These are phyloP conservation scores for Arachis monticola DNA, from an alignment of 331 rosid genomes.

Conservation along the genomic window DNA sequence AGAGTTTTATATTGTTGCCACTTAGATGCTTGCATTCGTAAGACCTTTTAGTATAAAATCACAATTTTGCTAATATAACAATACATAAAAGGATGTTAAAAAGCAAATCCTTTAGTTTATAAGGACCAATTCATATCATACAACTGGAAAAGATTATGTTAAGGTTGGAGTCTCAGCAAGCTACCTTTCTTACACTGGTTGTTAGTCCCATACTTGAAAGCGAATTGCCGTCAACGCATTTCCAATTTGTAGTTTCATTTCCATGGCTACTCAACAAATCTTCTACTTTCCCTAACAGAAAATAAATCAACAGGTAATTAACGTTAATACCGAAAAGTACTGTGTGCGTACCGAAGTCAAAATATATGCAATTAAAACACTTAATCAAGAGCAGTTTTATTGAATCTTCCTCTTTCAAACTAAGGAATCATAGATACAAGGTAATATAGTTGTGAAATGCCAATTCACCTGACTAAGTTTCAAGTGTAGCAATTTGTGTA, in stretches of 20 bases:
- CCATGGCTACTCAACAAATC: constrained; percentile 47
- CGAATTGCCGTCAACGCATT: constrained; percentile 63
- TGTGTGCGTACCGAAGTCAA: not conserved
- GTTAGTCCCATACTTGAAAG: constrained; percentile 85
- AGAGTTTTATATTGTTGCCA: too few species aligned
- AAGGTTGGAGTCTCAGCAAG: not conserved
- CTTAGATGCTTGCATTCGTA: too few species aligned
- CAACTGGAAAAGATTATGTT: constrained; percentile 8
- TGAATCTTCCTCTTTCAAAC: not conserved
- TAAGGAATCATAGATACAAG: constrained; percentile 10
- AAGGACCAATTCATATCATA: not conserved
- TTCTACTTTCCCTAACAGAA: constrained; percentile 50
- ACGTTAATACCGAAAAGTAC: constrained; percentile 15
- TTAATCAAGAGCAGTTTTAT: not conserved
- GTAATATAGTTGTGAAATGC: not conserved
- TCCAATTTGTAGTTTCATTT: constrained; percentile 60
- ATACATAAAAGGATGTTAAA: too few species aligned
- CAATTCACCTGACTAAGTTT: constrained; percentile 2
- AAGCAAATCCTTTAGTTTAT: not conserved
- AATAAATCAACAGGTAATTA: constrained; percentile 14
- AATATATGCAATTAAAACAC: constrained; percentile 19
- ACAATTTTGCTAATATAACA: too few species aligned
- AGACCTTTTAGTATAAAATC: too few species aligned
- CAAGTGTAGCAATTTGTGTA: constrained; percentile 1
- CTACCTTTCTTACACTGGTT: constrained; percentile 89